phyloP scores from a whole-genome alignment of 768 basidiomycete species.

The Amanita subjunquillea region DNA sequence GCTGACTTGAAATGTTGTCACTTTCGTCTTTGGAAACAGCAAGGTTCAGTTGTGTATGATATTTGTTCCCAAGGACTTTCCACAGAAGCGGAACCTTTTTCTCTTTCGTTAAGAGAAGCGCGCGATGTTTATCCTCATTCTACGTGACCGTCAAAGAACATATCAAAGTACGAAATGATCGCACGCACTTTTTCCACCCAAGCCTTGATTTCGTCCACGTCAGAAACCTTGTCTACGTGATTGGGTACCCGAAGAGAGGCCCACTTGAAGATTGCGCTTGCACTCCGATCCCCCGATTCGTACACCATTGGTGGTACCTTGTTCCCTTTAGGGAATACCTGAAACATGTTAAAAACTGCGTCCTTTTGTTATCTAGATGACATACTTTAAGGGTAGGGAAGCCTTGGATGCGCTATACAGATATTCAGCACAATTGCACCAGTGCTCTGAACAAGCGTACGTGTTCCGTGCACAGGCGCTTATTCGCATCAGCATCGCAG shows the following conservation, averaged over 20 bases:
- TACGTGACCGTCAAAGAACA: slow-evolving; percentile 3
- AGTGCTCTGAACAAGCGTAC: slow-evolving; percentile 16
- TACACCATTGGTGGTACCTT: slow-evolving; percentile 53
- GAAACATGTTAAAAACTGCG: neutral
- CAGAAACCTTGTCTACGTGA: slow-evolving; percentile 49
- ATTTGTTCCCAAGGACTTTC: slow-evolving; percentile 72
- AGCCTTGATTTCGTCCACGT: slow-evolving; percentile 41
- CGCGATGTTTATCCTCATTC: slow-evolving; percentile 36
- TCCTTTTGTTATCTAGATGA: neutral
- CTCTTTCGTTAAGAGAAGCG: slow-evolving; percentile 65
- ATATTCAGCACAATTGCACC: neutral
- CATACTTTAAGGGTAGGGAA: slow-evolving; percentile 88
- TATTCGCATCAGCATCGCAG: slow-evolving; percentile 79
- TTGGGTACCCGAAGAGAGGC: slow-evolving; percentile 68
- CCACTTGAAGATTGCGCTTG: slow-evolving; percentile 66
- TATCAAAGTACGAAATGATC: neutral
- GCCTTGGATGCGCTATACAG: slow-evolving; percentile 59
- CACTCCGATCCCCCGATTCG: slow-evolving; percentile 59
- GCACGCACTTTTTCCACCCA: slow-evolving; percentile 62
- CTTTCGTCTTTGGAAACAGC: slow-evolving; percentile 57
- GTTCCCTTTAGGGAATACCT: slow-evolving; percentile 75
- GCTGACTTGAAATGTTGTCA: slow-evolving; percentile 41
- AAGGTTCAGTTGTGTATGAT: slow-evolving; percentile 50
- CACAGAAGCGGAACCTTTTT: slow-evolving; percentile 71
- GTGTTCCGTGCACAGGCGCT: slow-evolving; percentile 73